Conservation (phyloP, 345 rosid species). For the Salix exigua region DNA sequence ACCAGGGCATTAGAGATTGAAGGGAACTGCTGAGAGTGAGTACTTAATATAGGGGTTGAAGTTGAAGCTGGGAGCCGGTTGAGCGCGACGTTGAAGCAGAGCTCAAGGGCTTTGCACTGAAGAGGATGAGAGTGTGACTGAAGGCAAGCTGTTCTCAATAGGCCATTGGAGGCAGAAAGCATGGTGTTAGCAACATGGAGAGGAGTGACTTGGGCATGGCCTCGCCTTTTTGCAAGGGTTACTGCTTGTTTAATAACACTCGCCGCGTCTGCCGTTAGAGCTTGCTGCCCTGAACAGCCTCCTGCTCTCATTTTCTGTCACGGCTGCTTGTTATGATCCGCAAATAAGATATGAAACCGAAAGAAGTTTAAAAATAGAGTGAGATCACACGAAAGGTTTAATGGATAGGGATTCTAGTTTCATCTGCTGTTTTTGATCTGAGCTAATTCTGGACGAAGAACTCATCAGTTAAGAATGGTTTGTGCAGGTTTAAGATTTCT, state of each 20-base stretch:
- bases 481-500: neutral
- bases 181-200: slow-evolving; percentile 68
- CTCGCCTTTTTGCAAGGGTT: slow-evolving; percentile 22
- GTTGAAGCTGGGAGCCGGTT: slow-evolving; percentile 57
- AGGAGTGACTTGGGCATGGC: slow-evolving; percentile 37
- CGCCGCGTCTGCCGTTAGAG: slow-evolving; percentile 31
- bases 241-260: slow-evolving; percentile 26
- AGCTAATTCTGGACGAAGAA: neutral
- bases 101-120: slow-evolving; percentile 69
- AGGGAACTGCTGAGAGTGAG: slow-evolving; percentile 33
- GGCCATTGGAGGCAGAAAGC: slow-evolving; percentile 45
- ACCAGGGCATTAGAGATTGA: slow-evolving; percentile 69
- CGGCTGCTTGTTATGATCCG: neutral
- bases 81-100: slow-evolving; percentile 79
- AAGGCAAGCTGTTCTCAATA: slow-evolving; percentile 63
- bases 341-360: neutral
- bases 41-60: slow-evolving; percentile 38
- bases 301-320: slow-evolving; percentile 29
- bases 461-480: neutral
- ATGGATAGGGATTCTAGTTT: neutral
- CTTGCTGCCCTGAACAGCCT: slow-evolving; percentile 31
- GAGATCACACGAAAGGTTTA: neutral
- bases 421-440: neutral
- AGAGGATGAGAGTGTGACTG: slow-evolving; percentile 67
- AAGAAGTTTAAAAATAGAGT: neutral